Evolutionary conservation across 1,284 basidiomycete genomes (phyloP).

Genomic region (Ustilago xerochloae): DNA sequence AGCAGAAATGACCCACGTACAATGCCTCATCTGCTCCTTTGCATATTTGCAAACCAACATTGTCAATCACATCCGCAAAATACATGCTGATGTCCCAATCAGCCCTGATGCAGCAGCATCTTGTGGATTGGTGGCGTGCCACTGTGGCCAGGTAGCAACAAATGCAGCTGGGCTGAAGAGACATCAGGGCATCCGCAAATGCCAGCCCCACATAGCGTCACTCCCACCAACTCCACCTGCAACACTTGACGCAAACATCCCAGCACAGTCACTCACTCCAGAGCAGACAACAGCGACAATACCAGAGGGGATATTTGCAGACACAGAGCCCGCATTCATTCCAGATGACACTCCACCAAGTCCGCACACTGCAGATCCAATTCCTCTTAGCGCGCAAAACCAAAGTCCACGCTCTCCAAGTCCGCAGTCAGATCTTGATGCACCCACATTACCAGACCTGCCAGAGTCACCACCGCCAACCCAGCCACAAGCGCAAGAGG

Average conservation of each 20-base stretch:
- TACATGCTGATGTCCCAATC: neutral
- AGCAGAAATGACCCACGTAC: neutral
- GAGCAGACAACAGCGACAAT: no score
- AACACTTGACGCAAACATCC: no score
- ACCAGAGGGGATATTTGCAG: neutral
- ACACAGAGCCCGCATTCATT: neutral
- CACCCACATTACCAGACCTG: neutral
- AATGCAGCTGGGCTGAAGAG: constrained; percentile 8
- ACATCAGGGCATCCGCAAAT: constrained; percentile 18
- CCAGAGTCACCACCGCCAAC: no score
- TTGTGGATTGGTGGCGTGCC: constrained; percentile 17
- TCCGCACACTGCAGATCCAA: no score
- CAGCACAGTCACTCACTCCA: no score
- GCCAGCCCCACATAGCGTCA: neutral
- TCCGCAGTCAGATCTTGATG: neutral
- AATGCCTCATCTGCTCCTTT: neutral
- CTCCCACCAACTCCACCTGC: neutral
- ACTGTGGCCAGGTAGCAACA: constrained; percentile 17
- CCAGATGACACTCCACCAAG: no score
- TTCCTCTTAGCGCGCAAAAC: no score
- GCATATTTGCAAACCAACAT: neutral
- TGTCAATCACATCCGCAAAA: constrained; percentile 1
- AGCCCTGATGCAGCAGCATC: constrained; percentile 7
- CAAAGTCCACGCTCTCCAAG: constrained; percentile 1
- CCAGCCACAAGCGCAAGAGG: no score